phyloP scores from a whole-genome alignment of 306 rosid genomes.

The Pueraria montana region DNA sequence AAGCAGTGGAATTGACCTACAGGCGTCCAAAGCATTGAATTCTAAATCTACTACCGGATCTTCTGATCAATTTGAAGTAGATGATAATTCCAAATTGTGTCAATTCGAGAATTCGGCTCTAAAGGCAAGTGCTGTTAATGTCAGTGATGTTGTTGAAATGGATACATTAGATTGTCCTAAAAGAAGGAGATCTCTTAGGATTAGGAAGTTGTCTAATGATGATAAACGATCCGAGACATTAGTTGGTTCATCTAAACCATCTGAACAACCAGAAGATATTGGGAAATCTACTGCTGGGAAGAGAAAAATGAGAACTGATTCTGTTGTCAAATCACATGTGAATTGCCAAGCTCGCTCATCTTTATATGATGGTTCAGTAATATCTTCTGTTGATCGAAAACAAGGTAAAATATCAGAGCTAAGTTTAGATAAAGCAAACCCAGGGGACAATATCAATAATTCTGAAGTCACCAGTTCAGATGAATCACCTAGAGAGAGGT shows the following conservation, averaged over 20 bases:
- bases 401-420: slow-evolving; percentile 33
- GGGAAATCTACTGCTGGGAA: slow-evolving; percentile 49
- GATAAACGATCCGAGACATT: slow-evolving; percentile 50
- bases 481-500: slow-evolving; percentile 60
- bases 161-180: slow-evolving; percentile 53
- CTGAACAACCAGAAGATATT: slow-evolving; percentile 45
- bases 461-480: slow-evolving; percentile 42
- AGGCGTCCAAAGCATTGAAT: slow-evolving; percentile 43
- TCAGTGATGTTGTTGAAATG: slow-evolving; percentile 38
- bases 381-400: slow-evolving; percentile 44
- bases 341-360: slow-evolving; percentile 49
- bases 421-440: slow-evolving; percentile 24
- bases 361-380: slow-evolving; percentile 39
- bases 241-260: slow-evolving; percentile 52
- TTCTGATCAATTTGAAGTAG: slow-evolving; percentile 42
- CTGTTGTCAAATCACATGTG: slow-evolving; percentile 46
- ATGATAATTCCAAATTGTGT: slow-evolving; percentile 44
- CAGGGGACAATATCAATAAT: slow-evolving; percentile 44
- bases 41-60: slow-evolving; percentile 50
- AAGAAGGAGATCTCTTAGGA: slow-evolving; percentile 71
- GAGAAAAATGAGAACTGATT: slow-evolving; percentile 46
- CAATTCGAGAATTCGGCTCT: slow-evolving; percentile 46
- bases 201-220: slow-evolving; percentile 53
- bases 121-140: slow-evolving; percentile 48
- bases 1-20: slow-evolving; percentile 43